Evolutionary conservation across 1,139 yeast genomes (phyloP), one percentile per base, ranked within the genome.

Genomic region (Hansenula anomala): DNA sequence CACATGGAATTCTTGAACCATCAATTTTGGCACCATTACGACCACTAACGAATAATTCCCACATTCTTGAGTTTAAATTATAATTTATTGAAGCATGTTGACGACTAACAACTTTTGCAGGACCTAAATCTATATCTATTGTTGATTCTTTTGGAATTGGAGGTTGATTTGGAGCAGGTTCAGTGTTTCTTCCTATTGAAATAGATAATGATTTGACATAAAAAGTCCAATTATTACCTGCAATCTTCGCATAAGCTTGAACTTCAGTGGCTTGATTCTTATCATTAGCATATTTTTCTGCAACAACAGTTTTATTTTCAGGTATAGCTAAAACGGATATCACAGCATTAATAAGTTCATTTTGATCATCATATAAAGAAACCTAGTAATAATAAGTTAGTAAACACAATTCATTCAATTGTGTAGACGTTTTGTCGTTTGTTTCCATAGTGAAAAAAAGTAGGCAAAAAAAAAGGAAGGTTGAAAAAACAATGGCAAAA

Each of bases 11-110:
- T 63, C 80, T 80, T 47, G 62, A 70, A 44, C 77, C 85, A 61
- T 92, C 96, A 31, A 92, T 79, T 53, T 89, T 83, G 26, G 96
- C 89, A 26, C 98, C 99, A 57, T 92, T 92, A 54, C 98, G 72
- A 20, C 98, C 98, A 32, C 73, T 59, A 2, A 90, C 84, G 45
- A 74, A 71, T 47, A 92, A 67, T 57, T 88, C 95, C 99, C 99
- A 92, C 46, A 78, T 71, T 43, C 95, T 75, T 35, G 76, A 66
- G 45, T 76, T 79, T 47, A 82, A 67, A 57, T 90, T 88, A 60
- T 87, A 92, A 36, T 77, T 75, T 45, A 92, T 88, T 19, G 76
- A 64, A 0, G 97, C 98, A 60, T 92, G 98, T 50, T 76, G 80
- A 49, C 98, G 75, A 20, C 94, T 81, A 10, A 92, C 97, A 18